Percentiles rank a stretch among this genome's conserved stretches.
Evolutionary conservation across 2,329 filamentous ascomycete genomes (phyloP).

Genomic region (Penicillium sp.): DNA sequence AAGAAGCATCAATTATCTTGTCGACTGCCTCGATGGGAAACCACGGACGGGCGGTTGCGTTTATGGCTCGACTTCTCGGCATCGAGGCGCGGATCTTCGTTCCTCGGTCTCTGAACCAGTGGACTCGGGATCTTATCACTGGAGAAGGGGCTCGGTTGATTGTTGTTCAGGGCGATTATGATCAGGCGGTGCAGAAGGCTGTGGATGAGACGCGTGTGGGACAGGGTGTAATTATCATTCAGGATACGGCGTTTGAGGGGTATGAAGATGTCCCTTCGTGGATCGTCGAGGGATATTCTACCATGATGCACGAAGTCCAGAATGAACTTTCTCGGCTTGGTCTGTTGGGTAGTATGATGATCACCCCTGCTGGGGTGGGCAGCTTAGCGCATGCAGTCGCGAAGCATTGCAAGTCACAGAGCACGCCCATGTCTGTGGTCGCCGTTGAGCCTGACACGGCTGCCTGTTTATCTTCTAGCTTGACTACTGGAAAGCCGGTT

Average conservation of each 20-base stretch:
- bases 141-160: slow-evolving; percentile 62
- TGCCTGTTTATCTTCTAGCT: slow-evolving; percentile 50
- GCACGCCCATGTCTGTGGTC: slow-evolving; percentile 47
- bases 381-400: slow-evolving; percentile 69
- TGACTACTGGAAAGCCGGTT: slow-evolving; percentile 47
- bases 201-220: slow-evolving; percentile 36
- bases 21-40: slow-evolving; percentile 73
- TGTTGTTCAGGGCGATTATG: slow-evolving; percentile 60
- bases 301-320: slow-evolving; percentile 68
- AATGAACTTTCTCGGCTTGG: slow-evolving; percentile 51
- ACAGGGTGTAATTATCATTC: slow-evolving; percentile 55
- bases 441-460: slow-evolving; percentile 69
- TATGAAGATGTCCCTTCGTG: slow-evolving; percentile 67
- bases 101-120: slow-evolving; percentile 54
- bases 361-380: slow-evolving; percentile 70
- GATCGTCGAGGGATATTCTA: slow-evolving; percentile 75
- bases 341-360: slow-evolving; percentile 47
- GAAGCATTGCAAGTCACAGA: slow-evolving; percentile 57
- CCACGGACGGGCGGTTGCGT: slow-evolving; percentile 69
- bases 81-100: slow-evolving; percentile 61
- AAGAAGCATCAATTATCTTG: slow-evolving; percentile 40
- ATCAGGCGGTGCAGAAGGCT: slow-evolving; percentile 56
- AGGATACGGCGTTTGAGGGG: slow-evolving; percentile 66
- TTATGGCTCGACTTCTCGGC: slow-evolving; percentile 61
- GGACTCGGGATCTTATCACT: slow-evolving; percentile 54